phyloP scores from a whole-genome alignment of 768 basidiomycete genomes.

The Termitomyces heimii region DNA sequence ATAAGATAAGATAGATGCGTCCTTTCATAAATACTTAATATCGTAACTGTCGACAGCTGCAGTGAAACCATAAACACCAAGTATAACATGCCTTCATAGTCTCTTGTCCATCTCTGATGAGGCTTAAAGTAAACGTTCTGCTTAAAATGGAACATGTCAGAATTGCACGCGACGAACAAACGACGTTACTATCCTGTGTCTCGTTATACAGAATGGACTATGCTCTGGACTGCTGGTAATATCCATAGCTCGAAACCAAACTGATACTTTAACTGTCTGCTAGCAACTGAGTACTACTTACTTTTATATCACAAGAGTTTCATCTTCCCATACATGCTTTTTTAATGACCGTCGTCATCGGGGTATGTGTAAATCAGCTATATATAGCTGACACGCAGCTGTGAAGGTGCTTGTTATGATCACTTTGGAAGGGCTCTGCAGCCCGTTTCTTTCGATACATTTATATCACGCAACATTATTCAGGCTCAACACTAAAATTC shows the following conservation, averaged over 20 bases:
- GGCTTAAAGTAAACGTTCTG: too few relatives aligned
- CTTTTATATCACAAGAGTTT: background rate
- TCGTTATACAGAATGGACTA: too few relatives aligned
- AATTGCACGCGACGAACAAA: too few relatives aligned
- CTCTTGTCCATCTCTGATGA: background rate
- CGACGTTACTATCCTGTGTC: too few relatives aligned
- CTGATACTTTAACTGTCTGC: too few relatives aligned
- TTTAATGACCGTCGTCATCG: background rate
- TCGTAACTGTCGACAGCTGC: too few relatives aligned
- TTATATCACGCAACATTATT: background rate
- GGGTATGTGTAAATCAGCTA: background rate
- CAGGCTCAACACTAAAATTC: background rate
- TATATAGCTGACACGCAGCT: background rate
- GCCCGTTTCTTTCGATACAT: background rate
- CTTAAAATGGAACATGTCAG: too few relatives aligned
- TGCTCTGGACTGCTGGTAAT: too few relatives aligned
- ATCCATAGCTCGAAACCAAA: too few relatives aligned
- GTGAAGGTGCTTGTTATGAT: background rate
- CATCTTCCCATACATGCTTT: background rate
- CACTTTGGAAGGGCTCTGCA: background rate
- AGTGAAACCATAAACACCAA: background rate
- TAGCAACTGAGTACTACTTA: background rate
- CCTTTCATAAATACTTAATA: background rate
- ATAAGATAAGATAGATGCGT: conserved; percentile 1
- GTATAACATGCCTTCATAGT: background rate